A percentile compares a stretch with the other conserved stretches of the same genome.
Evolutionary conservation across 106 monocot genomes (phyloP).

Genomic region (Alisma plantagoaquatica): DNA sequence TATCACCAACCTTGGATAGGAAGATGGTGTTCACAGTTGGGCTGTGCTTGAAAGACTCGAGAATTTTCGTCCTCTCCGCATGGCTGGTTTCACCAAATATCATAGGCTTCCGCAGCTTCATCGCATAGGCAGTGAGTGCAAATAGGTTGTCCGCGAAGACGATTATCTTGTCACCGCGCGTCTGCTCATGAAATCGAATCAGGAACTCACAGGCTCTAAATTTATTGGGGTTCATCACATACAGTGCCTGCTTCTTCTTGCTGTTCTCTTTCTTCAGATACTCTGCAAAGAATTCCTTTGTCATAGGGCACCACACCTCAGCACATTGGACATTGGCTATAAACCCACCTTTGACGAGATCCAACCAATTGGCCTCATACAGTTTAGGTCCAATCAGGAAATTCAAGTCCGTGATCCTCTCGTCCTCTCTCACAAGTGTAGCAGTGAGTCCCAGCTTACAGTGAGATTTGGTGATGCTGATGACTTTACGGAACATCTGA

Average conservation of each 20-base stretch:
- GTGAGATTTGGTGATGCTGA: conserved; percentile 97
- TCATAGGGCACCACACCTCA: conserved; percentile 99
- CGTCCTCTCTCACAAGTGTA: conserved; percentile 99
- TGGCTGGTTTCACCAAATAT: conserved; percentile 99
- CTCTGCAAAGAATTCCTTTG: conserved; percentile 98
- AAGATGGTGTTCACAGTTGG: conserved; percentile 90
- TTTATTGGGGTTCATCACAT: conserved; percentile 98
- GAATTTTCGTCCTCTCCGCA: conserved; percentile 89
- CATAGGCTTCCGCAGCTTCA: conserved; percentile 96
- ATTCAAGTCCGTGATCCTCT: conserved; percentile 96
- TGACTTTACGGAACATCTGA: conserved; percentile 98
- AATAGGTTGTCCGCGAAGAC: conserved; percentile 99
- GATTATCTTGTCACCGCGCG: conserved; percentile 95
- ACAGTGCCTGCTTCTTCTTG: conserved; percentile 95
- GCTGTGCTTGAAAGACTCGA: conserved; percentile 81
- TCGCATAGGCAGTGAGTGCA: conserved; percentile 94
- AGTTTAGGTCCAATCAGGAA: conserved; percentile 97
- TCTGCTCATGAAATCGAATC: conserved; percentile 94
- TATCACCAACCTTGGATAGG: conserved; percentile 98
- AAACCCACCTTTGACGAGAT: conserved; percentile 98
- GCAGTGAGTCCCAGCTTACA: conserved; percentile 99
- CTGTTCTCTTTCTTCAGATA: conserved; percentile 97
- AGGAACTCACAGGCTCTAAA: conserved; percentile 94
- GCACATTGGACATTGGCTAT: conserved; percentile 99
- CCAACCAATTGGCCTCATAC: conserved; percentile 99